A percentile compares a stretch with the other conserved stretches of the same genome.
Conservation (phyloP, 129 eudicot species). For the Flaveria bidentis region DNA sequence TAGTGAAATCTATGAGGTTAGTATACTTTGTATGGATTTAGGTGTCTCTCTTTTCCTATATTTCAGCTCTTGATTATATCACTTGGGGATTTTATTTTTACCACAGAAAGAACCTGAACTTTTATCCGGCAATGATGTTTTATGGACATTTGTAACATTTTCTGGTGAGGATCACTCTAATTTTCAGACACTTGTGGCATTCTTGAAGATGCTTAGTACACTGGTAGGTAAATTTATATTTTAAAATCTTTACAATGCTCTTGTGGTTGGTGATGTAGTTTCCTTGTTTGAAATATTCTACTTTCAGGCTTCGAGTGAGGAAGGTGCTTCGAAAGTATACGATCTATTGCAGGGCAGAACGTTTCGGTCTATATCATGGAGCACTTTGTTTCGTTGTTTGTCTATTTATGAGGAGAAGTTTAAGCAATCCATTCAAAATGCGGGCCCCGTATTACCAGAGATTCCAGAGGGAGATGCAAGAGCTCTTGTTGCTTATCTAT, state of each 20-base stretch:
- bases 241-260: not conserved
- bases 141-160: slow-evolving; percentile 96
- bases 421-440: slow-evolving; percentile 65
- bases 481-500: slow-evolving; percentile 87
- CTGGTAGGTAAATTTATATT: slow-evolving; percentile 52
- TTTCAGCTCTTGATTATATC: slow-evolving; percentile 1
- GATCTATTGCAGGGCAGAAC: slow-evolving; percentile 81
- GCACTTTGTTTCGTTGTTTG: slow-evolving; percentile 80
- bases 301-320: slow-evolving; percentile 76
- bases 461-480: slow-evolving; percentile 97
- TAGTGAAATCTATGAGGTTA: slow-evolving; percentile 91
- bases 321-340: slow-evolving; percentile 89
- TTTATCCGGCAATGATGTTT: slow-evolving; percentile 82
- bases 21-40: slow-evolving; percentile 24
- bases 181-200: slow-evolving; percentile 93
- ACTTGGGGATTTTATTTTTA: slow-evolving; percentile 18
- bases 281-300: slow-evolving; percentile 11
- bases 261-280: slow-evolving; percentile 13
- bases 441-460: slow-evolving; percentile 75
- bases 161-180: slow-evolving; percentile 97
- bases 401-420: slow-evolving; percentile 88
- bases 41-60: not conserved
- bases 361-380: slow-evolving; percentile 89
- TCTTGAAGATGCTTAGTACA: slow-evolving; percentile 86
- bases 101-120: slow-evolving; percentile 94